Conservation (phyloP, 2,329 filamentous ascomycete genomes). For the Xylariaceae sp. region DNA sequence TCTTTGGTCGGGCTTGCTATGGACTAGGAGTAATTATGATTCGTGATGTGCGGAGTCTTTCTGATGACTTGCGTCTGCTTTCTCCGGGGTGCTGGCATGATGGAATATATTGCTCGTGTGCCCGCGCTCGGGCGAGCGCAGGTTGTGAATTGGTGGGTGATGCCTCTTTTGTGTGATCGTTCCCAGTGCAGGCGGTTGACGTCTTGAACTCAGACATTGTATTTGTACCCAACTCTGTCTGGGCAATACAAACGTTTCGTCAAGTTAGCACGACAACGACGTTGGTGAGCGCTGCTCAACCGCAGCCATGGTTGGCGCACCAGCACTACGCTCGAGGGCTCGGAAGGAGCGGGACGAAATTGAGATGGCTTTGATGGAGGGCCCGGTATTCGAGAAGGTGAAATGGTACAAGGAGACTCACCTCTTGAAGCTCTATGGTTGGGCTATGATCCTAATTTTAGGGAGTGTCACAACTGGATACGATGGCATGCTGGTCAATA, state of each 20-base stretch:
- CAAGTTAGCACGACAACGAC: background rate
- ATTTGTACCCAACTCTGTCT: no score
- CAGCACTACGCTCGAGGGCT: conserved; percentile 9
- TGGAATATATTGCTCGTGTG: conserved; percentile 12
- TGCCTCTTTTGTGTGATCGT: background rate
- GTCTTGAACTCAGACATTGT: no score
- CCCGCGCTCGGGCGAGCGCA: background rate
- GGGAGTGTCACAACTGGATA: conserved; percentile 60
- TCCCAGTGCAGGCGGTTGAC: no score
- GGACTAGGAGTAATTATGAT: background rate
- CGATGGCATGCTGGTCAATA: conserved; percentile 59
- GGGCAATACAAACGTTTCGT: no score
- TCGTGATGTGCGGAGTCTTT: conserved; percentile 13
- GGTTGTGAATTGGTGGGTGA: background rate
- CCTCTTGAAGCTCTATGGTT: conserved; percentile 52
- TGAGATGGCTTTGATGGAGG: conserved; percentile 17
- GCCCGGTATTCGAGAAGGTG: conserved; percentile 33
- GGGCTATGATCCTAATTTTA: conserved; percentile 51
- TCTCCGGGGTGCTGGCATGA: conserved; percentile 6
- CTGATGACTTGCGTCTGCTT: no score
- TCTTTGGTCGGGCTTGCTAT: background rate
- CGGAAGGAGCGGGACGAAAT: conserved; percentile 9
- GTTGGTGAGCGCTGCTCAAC: background rate
- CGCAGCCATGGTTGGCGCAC: conserved; percentile 12
- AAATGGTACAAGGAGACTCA: conserved; percentile 55